These are phyloP conservation scores for Hypoxylon fragiforme DNA, from an alignment of 495 filamentous ascomycete genomes.

Conservation along the genomic window DNA sequence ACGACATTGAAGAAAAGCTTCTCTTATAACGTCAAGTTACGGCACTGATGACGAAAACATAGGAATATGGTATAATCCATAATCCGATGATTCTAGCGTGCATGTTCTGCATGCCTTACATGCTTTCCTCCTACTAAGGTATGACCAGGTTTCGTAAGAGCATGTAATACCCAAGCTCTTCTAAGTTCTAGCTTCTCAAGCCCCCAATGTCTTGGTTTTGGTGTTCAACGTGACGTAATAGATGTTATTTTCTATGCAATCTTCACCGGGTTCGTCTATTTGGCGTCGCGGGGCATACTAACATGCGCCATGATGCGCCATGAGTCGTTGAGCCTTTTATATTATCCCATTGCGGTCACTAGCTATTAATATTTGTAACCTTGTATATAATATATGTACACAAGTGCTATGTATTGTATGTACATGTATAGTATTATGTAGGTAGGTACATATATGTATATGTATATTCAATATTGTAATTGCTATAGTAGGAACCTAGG, in stretches of 20 bases:
- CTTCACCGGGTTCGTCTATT: too few species aligned
- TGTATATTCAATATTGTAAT: slow-evolving; percentile 3
- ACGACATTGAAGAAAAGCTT: slow-evolving; percentile 20
- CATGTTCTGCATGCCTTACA: not conserved
- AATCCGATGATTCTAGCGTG: slow-evolving; percentile 1
- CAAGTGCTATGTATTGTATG: too few species aligned
- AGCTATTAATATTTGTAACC: not conserved
- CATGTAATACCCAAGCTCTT: not conserved
- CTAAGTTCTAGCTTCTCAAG: slow-evolving; percentile 5
- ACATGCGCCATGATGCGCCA: not conserved
- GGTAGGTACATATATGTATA: not conserved
- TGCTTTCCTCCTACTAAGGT: too few species aligned
- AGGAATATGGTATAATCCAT: slow-evolving; percentile 22
- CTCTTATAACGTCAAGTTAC: slow-evolving; percentile 31
- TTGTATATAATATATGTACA: not conserved
- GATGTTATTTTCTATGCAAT: slow-evolving; percentile 25
- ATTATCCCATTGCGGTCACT: slow-evolving; percentile 18
- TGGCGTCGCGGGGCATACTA: slow-evolving; percentile 2
- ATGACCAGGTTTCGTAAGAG: slow-evolving; percentile 10
- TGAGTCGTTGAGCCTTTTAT: slow-evolving; percentile 11
- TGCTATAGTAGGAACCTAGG: slow-evolving; percentile 3
- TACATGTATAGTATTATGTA: not conserved
- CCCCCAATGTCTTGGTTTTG: slow-evolving; percentile 12
- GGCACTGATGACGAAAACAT: slow-evolving; percentile 33
- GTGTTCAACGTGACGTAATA: slow-evolving; percentile 27